phyloP scores from a whole-genome alignment of 2,329 filamentous ascomycete species.

The Lecanicillium sp. region DNA sequence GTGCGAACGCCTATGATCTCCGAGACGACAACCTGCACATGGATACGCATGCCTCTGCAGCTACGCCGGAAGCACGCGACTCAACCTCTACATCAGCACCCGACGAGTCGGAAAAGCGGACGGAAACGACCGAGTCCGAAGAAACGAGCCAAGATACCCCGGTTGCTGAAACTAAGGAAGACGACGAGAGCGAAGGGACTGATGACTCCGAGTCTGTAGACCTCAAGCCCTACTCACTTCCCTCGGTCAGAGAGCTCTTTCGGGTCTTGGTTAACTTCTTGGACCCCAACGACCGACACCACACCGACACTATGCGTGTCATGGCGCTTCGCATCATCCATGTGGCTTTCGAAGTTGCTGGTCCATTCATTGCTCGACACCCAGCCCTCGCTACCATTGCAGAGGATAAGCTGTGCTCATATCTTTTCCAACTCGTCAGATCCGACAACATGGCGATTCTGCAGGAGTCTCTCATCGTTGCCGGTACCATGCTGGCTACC shows the following conservation, averaged over 20 bases:
- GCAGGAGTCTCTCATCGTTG: constrained; percentile 86
- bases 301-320: constrained; percentile 91
- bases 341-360: constrained; percentile 91
- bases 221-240: constrained; percentile 84
- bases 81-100: constrained; percentile 6
- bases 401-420: constrained; percentile 86
- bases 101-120: constrained; percentile 6
- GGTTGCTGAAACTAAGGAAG: constrained; percentile 16
- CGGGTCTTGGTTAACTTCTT: constrained; percentile 88
- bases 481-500: constrained; percentile 83
- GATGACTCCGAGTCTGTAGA: constrained; percentile 44
- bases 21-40: constrained; percentile 74
- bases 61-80: constrained; percentile 10
- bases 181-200: constrained; percentile 26
- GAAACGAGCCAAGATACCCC: constrained; percentile 10
- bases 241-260: constrained; percentile 91
- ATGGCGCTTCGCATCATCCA: constrained; percentile 98
- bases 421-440: constrained; percentile 91
- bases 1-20: constrained; percentile 59
- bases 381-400: constrained; percentile 81
- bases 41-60: constrained; percentile 45
- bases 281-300: constrained; percentile 85
- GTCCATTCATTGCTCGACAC: constrained; percentile 89
- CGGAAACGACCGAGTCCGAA: constrained; percentile 7
- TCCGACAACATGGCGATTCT: constrained; percentile 95